These are phyloP conservation scores for Vicia villosa DNA, from an alignment of 306 rosid genomes.

Conservation along the genomic window DNA sequence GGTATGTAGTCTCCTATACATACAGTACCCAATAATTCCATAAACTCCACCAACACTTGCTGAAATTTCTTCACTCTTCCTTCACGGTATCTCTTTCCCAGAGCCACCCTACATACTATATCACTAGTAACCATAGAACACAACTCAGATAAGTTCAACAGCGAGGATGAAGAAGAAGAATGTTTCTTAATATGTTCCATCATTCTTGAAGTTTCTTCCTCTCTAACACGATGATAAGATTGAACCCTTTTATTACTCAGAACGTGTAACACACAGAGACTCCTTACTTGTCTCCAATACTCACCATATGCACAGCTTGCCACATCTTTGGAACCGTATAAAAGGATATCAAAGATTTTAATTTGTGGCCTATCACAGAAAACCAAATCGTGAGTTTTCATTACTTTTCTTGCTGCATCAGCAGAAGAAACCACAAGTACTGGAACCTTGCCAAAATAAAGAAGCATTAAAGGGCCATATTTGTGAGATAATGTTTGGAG, in stretches of 20 bases:
- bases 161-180: neutral
- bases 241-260: slow-evolving; percentile 28
- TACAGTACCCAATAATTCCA: neutral
- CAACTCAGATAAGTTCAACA: neutral
- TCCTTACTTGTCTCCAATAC: slow-evolving; percentile 23
- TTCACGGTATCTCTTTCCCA: neutral
- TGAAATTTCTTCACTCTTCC: slow-evolving; percentile 26
- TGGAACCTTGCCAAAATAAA: neutral
- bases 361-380: neutral
- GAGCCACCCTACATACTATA: neutral
- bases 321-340: neutral
- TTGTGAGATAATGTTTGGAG: neutral
- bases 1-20: slow-evolving; percentile 9
- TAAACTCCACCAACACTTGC: slow-evolving; percentile 3
- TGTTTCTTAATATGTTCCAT: neutral
- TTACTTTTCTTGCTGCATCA: neutral
- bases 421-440: neutral
- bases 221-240: neutral
- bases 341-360: neutral
- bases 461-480: slow-evolving; percentile 10
- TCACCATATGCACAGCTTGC: neutral
- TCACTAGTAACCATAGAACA: neutral
- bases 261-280: slow-evolving; percentile 26
- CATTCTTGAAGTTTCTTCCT: slow-evolving; percentile 1
- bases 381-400: neutral